Evolutionary conservation across 129 eudicot genomes (phyloP), one percentile per base, ranked within the genome.

Genomic region (Artemisia annua): DNA sequence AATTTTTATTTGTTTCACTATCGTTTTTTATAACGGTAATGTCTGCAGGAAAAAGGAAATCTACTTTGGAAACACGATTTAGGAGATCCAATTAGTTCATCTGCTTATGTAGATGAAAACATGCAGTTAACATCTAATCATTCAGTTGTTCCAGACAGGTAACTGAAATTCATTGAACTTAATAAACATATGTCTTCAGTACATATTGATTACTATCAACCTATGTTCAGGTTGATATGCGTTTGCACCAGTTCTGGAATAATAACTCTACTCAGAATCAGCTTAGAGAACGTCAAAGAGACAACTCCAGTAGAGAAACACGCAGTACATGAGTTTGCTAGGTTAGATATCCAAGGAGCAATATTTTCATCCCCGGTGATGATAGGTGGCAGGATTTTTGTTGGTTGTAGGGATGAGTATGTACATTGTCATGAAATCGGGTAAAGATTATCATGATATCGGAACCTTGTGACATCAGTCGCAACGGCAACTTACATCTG

Each of bases 351-450:
- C 3, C 70, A 79, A 76, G 98, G 98, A 69, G 96, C 82, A 63
- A 78, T 94, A 70, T 94, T 94, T 77, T 94, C 98, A 15, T 94
- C 98, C 0, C 98, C 98, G 0, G 89, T 94, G 60, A 88, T 94
- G 97, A 89, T 87, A 57, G 91, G 87, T 57, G 96, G 97, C 74
- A 75, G 73, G 75, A 75, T 94, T 73, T 90, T 86, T 70, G 87
- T 94, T 35, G 98, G 98, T 68, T 87, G 96, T 70, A 87, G 98
- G 75, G 93, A 94, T 79, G 91, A 94, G 76, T 80, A 83, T 79
- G 77, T 94, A 70, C 86, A 86, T 59, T 84, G 98, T 71, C 63
- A 90, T 70, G 72, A 67, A 74, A 66, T 87, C 16, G 72, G 64
- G 66, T 64, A 69, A 32, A 22, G 26, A 32, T 32, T 70, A 32